Percentiles rank a stretch among this genome's conserved stretches.
phyloP scores from a whole-genome alignment of 1,139 yeast genomes.

The Candida smagusa region DNA sequence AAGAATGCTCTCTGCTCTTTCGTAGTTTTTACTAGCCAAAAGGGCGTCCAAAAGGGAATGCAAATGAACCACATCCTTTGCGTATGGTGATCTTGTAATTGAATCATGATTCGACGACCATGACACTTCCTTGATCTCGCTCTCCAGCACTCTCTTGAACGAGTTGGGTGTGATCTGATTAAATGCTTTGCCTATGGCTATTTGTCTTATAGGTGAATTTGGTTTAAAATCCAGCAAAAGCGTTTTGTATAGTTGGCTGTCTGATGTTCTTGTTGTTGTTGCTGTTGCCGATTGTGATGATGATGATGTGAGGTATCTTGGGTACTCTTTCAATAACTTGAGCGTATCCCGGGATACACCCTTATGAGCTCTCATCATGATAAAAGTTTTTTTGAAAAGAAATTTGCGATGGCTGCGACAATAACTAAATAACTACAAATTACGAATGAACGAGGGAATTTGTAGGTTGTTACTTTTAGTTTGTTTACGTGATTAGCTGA shows the following conservation, averaged over 20 bases:
- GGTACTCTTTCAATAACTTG: no score
- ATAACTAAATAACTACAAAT: no score
- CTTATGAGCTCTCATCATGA: no score
- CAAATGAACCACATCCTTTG: constrained; percentile 60
- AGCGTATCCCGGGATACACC: no score
- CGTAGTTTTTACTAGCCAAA: constrained; percentile 61
- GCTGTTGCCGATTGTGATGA: background rate
- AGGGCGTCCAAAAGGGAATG: constrained; percentile 84
- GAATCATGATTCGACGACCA: constrained; percentile 45
- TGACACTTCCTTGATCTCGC: constrained; percentile 19
- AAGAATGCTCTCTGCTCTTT: constrained; percentile 69
- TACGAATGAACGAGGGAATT: no score
- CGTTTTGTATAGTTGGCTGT: no score
- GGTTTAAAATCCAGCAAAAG: constrained; percentile 3
- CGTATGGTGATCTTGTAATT: constrained; percentile 44
- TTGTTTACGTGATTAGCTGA: no score
- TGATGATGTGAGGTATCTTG: no score
- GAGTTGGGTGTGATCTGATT: constrained; percentile 18
- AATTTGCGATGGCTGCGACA: no score
- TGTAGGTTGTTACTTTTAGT: no score
- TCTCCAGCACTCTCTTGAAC: constrained; percentile 15
- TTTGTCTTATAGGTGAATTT: constrained; percentile 1
- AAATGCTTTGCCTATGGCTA: constrained; percentile 15
- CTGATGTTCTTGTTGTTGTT: constrained; percentile 5
- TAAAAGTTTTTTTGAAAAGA: no score